These are phyloP conservation scores for Capsicum chinense DNA, from an alignment of 257 asterid genomes.

Conservation along the genomic window DNA sequence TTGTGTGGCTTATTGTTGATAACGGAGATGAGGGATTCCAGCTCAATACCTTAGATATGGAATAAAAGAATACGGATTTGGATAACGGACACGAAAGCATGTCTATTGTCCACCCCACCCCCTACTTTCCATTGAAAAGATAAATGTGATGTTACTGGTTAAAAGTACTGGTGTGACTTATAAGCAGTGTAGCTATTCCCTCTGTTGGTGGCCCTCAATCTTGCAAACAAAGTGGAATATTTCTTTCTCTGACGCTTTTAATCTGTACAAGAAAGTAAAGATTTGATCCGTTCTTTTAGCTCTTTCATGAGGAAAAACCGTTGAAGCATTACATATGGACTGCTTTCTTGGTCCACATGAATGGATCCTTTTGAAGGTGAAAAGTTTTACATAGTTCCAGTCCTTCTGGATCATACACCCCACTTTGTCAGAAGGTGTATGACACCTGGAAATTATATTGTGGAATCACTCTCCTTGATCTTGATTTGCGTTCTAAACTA, in stretches of 20 bases:
- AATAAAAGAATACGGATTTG: constrained; percentile 20
- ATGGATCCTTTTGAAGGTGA: constrained; percentile 16
- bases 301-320: constrained; percentile 25
- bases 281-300: constrained; percentile 23
- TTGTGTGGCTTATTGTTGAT: constrained; percentile 8
- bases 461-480: constrained; percentile 1
- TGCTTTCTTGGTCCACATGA: background rate
- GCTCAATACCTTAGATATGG: constrained; percentile 21
- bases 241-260: background rate
- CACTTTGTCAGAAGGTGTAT: background rate
- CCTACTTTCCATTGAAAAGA: constrained; percentile 12
- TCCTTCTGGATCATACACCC: background rate
- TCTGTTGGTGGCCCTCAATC: constrained; percentile 7
- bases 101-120: constrained; percentile 6
- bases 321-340: constrained; percentile 9
- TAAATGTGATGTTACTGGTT: constrained; percentile 13
- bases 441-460: background rate
- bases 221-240: constrained; percentile 23
- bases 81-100: constrained; percentile 17
- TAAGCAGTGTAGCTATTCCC: constrained; percentile 21
- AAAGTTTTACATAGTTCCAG: background rate
- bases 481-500: background rate
- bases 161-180: constrained; percentile 5
- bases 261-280: constrained; percentile 17
- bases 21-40: constrained; percentile 22